phyloP scores from a whole-genome alignment of 805 yeast species.

The Saccharomyces mikatae region DNA sequence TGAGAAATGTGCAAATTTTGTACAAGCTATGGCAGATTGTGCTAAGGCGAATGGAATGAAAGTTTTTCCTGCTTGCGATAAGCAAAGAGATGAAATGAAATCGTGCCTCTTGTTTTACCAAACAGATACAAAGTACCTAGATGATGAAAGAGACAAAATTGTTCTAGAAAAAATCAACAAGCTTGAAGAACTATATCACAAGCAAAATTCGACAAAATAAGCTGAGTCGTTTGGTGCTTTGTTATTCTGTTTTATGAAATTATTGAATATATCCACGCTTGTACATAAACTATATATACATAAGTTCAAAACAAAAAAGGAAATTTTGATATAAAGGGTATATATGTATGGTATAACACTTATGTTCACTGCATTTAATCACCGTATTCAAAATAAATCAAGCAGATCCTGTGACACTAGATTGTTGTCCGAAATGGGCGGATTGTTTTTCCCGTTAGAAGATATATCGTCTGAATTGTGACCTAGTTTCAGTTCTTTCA shows the following conservation, averaged over 20 bases:
- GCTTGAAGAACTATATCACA: slow-evolving; percentile 22
- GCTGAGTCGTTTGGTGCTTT: not conserved
- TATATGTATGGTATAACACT: not conserved
- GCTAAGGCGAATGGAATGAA: slow-evolving; percentile 54
- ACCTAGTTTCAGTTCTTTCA: slow-evolving; percentile 4
- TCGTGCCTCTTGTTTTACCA: slow-evolving; percentile 58
- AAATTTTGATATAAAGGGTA: not conserved
- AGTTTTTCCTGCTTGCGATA: slow-evolving; percentile 58
- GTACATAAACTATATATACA: slow-evolving; percentile 1
- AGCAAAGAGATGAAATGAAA: slow-evolving; percentile 48
- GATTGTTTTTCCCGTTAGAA: not conserved
- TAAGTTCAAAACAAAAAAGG: not conserved
- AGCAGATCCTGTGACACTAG: slow-evolving; percentile 21
- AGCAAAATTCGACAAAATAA: slow-evolving; percentile 1
- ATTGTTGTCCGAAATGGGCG: slow-evolving; percentile 9
- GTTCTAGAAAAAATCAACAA: slow-evolving; percentile 48
- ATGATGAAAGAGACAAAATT: slow-evolving; percentile 57
- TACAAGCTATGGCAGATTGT: slow-evolving; percentile 59
- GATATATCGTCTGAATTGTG: not conserved
- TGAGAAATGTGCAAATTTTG: slow-evolving; percentile 57
- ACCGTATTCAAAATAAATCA: slow-evolving; percentile 19
- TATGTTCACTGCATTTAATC: not conserved
- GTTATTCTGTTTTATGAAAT: not conserved
- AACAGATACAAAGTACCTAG: slow-evolving; percentile 50
- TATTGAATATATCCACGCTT: not conserved